These are phyloP conservation scores for Chrysoporthe deuterocubensis DNA, from an alignment of 2,329 filamentous ascomycete species.

Conservation along the genomic window DNA sequence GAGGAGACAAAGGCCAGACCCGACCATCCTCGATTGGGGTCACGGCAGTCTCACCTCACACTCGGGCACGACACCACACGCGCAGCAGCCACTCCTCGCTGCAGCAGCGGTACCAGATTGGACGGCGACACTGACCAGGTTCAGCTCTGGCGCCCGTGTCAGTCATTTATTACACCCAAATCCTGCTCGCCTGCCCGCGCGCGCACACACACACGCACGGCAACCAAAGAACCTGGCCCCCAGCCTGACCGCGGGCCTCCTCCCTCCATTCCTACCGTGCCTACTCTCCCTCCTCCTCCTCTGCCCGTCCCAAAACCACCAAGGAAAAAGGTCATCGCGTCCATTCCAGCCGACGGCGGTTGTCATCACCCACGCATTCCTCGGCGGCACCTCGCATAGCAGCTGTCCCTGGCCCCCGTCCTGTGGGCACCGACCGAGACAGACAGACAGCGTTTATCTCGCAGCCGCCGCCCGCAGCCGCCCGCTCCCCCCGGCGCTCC, in stretches of 20 bases:
- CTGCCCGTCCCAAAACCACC: neutral
- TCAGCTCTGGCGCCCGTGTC: slow-evolving; percentile 7
- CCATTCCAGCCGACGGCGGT: slow-evolving; percentile 4
- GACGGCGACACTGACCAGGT: slow-evolving; percentile 6
- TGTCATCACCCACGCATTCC: slow-evolving; percentile 13
- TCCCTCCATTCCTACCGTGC: slow-evolving; percentile 4
- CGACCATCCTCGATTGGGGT: neutral
- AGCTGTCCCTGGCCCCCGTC: neutral
- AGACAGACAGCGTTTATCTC: slow-evolving; percentile 25
- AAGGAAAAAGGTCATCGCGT: neutral
- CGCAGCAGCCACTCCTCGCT: neutral
- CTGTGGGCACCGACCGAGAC: neutral
- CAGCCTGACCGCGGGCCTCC: neutral
- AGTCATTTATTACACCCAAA: neutral
- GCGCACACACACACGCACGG: no score
- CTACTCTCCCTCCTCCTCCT: neutral
- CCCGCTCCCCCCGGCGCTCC: slow-evolving; percentile 20
- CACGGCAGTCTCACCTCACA: neutral
- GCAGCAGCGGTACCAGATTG: neutral
- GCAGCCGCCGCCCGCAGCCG: slow-evolving; percentile 24
- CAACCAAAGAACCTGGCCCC: neutral
- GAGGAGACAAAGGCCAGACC: neutral
- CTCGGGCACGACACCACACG: neutral
- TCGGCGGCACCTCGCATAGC: slow-evolving; percentile 6
- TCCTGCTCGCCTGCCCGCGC: neutral